A percentile compares a stretch with the other conserved stretches of the same genome.
phyloP scores from a whole-genome alignment of 257 asterid species.

The Solanum arcanum region DNA sequence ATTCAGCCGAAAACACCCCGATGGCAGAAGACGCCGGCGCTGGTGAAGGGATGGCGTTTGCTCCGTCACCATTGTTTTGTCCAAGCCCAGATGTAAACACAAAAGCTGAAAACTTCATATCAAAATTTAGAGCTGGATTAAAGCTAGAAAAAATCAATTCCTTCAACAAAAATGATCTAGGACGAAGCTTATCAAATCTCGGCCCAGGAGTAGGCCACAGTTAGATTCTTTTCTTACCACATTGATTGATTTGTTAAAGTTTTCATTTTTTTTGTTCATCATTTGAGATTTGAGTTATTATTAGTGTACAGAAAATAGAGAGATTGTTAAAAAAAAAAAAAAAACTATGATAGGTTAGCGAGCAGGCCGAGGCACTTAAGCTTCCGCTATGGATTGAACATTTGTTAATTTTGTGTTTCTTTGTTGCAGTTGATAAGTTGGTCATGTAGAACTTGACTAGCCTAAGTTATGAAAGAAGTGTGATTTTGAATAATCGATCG shows the following conservation, averaged over 20 bases:
- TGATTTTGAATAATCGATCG: background rate
- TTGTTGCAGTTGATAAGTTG: background rate
- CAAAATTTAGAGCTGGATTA: conserved; percentile 38
- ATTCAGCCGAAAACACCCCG: conserved; percentile 47
- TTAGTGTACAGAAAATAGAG: background rate
- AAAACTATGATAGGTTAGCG: background rate
- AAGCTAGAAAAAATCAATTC: conserved; percentile 32
- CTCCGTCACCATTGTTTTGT: conserved; percentile 52
- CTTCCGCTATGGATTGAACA: background rate
- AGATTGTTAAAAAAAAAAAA: background rate
- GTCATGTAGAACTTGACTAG: background rate
- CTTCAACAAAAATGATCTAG: conserved; percentile 11
- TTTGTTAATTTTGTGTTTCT: background rate
- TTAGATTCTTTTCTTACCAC: background rate
- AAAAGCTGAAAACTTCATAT: conserved; percentile 79
- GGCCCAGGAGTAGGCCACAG: conserved; percentile 22
- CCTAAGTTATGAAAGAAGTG: background rate
- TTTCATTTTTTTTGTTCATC: background rate
- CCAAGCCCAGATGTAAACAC: conserved; percentile 84
- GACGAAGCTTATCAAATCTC: conserved; percentile 29
- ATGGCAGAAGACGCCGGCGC: conserved; percentile 20
- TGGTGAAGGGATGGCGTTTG: conserved; percentile 17
- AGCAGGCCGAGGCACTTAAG: rapidly evolving
- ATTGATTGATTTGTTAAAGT: background rate
- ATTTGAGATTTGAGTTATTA: background rate